A percentile compares a stretch with the other conserved stretches of the same genome.
These are phyloP conservation scores for Sporisorium scitamineum DNA, from an alignment of 1,284 basidiomycete genomes.

Conservation along the genomic window DNA sequence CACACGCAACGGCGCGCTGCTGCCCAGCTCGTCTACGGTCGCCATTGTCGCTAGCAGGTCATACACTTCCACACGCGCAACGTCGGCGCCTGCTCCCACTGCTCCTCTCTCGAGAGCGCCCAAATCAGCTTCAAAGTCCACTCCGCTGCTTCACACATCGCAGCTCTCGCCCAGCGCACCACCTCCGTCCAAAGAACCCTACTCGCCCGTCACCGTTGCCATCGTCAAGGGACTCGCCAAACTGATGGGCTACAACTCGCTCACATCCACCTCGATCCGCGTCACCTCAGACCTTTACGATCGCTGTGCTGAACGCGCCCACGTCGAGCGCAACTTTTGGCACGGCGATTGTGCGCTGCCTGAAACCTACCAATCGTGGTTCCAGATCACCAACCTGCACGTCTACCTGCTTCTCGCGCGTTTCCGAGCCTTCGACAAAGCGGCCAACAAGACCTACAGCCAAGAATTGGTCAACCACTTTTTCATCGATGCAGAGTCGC, in stretches of 20 bases:
- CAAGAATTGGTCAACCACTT: conserved; percentile 93
- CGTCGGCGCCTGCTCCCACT: not conserved
- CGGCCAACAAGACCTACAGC: conserved; percentile 77
- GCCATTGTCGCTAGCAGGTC: conserved; percentile 8
- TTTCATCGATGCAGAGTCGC: conserved; percentile 93
- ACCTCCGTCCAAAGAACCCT: conserved; percentile 41
- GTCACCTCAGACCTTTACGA: conserved; percentile 74
- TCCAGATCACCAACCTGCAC: conserved; percentile 92
- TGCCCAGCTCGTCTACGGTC: conserved; percentile 11
- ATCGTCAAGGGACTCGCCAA: conserved; percentile 70
- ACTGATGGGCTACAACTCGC: conserved; percentile 73
- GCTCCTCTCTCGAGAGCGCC: not conserved
- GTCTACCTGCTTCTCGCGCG: conserved; percentile 90
- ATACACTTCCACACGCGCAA: conserved; percentile 21
- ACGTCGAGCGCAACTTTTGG: conserved; percentile 65
- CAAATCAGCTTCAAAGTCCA: conserved; percentile 12
- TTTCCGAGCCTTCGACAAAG: conserved; percentile 82
- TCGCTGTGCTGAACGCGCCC: conserved; percentile 72
- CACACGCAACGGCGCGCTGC: conserved; percentile 23
- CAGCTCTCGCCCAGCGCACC: conserved; percentile 61
- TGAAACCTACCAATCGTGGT: conserved; percentile 96
- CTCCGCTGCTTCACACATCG: conserved; percentile 37
- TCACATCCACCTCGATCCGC: conserved; percentile 72
- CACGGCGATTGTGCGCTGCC: conserved; percentile 81
- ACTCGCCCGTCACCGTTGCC: conserved; percentile 55